Evolutionary conservation across 2,329 filamentous ascomycete species (phyloP).

Genomic region (Cladosporium sp.): DNA sequence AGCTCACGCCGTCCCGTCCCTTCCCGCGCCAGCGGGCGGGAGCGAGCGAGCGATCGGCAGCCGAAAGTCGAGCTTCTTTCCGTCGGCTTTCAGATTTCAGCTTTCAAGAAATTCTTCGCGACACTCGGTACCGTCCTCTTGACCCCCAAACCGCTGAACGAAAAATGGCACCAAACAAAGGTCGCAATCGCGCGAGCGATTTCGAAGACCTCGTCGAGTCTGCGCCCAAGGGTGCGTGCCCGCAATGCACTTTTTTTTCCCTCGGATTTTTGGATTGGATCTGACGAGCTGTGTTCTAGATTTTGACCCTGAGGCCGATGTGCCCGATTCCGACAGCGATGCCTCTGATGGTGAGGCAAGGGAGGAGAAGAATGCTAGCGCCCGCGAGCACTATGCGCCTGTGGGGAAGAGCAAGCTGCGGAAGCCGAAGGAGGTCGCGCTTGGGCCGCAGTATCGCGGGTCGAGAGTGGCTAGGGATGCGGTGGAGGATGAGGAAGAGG

Average conservation of each 20-base stretch:
- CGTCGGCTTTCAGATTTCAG: not conserved
- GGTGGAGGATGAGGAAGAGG: slow-evolving; percentile 50
- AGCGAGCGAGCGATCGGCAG: not conserved
- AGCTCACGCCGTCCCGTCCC: too few species aligned
- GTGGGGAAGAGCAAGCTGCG: slow-evolving; percentile 82
- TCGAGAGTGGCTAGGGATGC: slow-evolving; percentile 65
- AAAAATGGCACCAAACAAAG: slow-evolving; percentile 23
- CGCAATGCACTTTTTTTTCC: too few species aligned
- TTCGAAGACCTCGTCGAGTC: slow-evolving; percentile 24
- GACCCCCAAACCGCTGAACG: not conserved
- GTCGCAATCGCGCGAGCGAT: slow-evolving; percentile 23
- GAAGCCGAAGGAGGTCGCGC: slow-evolving; percentile 58
- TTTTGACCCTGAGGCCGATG: slow-evolving; percentile 68
- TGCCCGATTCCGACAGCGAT: slow-evolving; percentile 39
- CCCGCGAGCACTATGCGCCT: slow-evolving; percentile 78
- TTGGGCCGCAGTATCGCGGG: slow-evolving; percentile 78
- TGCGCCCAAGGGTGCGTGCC: slow-evolving; percentile 25
- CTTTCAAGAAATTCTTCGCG: slow-evolving; percentile 1
- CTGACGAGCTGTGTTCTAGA: slow-evolving; percentile 45
- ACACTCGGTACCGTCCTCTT: not conserved
- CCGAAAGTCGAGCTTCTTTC: not conserved
- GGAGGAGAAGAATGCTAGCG: slow-evolving; percentile 41
- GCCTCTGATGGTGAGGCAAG: slow-evolving; percentile 43
- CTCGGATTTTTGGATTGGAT: too few species aligned
- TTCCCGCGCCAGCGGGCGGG: too few species aligned